phyloP scores from a whole-genome alignment of 495 filamentous ascomycete genomes.

The Penicillium bovifimosum region DNA sequence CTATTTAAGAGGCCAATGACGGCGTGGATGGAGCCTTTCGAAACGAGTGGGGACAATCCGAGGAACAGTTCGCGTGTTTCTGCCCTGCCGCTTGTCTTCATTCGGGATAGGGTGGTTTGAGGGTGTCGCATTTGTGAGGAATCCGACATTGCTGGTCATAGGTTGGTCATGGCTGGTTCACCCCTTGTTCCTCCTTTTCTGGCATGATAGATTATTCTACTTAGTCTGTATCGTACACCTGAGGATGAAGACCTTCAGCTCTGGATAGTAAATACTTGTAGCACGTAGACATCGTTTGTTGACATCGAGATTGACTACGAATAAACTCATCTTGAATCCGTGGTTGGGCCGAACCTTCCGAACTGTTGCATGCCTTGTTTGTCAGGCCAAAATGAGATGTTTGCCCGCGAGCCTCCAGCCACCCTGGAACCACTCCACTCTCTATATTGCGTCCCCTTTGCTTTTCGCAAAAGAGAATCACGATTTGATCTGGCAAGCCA shows the following conservation, averaged over 20 bases:
- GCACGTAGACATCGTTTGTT: not conserved
- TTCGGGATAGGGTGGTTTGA: not conserved
- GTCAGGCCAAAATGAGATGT: not conserved
- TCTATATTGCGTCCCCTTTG: too few species aligned
- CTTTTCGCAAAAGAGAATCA: not conserved
- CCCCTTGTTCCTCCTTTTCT: constrained; percentile 7
- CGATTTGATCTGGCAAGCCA: not conserved
- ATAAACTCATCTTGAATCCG: not conserved
- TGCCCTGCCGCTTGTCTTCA: not conserved
- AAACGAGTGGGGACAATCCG: not conserved
- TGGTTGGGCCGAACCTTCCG: constrained; percentile 4
- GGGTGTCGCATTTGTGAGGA: constrained; percentile 3
- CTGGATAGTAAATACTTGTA: not conserved
- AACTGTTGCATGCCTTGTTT: not conserved
- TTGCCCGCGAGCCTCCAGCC: not conserved
- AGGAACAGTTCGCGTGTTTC: constrained; percentile 6
- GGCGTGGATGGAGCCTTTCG: not conserved
- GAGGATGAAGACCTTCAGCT: too few species aligned
- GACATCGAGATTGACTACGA: not conserved
- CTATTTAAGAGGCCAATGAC: not conserved
- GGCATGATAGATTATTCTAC: not conserved
- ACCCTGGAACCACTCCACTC: not conserved
- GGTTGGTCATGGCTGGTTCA: not conserved
- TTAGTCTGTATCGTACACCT: too few species aligned
- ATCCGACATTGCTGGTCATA: constrained; percentile 1